A percentile compares a stretch with the other conserved stretches of the same genome.
Conservation (phyloP, 176 grass and related monocot genomes). For the Oryza meridionalis region DNA sequence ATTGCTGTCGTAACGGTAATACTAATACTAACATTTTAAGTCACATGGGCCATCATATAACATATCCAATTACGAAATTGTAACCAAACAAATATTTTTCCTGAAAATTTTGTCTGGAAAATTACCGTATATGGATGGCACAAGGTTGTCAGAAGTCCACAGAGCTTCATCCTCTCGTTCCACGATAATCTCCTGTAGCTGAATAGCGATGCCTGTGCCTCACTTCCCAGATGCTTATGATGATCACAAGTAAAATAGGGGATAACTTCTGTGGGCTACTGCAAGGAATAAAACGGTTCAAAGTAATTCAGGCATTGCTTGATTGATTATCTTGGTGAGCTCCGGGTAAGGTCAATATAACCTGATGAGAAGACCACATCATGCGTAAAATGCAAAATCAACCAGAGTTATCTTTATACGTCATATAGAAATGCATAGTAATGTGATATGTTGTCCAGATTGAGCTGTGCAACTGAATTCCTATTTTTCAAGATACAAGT, state of each 20-base stretch:
- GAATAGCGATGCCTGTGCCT: not conserved
- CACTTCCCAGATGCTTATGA: not conserved
- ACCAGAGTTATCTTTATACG: not conserved
- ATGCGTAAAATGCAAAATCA: slow-evolving; percentile 12
- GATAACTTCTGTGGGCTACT: not conserved
- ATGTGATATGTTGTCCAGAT: not conserved
- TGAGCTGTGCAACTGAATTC: not conserved
- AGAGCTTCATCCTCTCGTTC: not conserved
- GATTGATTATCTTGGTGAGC: not conserved
- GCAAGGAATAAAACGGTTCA: not conserved
- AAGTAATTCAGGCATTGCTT: not conserved
- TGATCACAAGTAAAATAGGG: not conserved
- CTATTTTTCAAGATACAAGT: not conserved
- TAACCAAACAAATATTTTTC: not conserved
- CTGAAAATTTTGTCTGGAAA: not conserved
- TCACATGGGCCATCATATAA: not conserved
- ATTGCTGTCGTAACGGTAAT: not conserved
- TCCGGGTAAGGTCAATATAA: no score
- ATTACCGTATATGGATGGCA: not conserved
- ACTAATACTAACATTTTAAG: not conserved
- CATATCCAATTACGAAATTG: not conserved
- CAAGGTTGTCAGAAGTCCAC: not conserved
- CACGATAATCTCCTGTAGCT: not conserved
- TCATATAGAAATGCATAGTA: not conserved
- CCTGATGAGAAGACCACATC: no score